Evolutionary conservation across 495 filamentous ascomycete genomes (phyloP).

Genomic region (Hypoxylon fragiforme): DNA sequence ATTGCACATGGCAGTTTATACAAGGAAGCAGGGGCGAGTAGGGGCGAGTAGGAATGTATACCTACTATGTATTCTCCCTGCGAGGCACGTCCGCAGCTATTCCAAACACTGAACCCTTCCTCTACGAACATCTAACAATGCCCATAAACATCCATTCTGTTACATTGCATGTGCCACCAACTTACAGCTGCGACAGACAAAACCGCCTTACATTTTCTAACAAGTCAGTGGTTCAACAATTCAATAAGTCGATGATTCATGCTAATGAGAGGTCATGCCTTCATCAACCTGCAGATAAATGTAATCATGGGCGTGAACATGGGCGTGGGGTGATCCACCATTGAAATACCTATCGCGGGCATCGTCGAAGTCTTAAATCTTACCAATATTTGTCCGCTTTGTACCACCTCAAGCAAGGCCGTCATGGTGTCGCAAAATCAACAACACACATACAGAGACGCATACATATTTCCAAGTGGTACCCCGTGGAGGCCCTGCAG

Average conservation of each 20-base stretch:
- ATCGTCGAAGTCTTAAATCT: slow-evolving; percentile 15
- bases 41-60: too few species aligned
- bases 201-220: slow-evolving; percentile 2
- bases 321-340: slow-evolving; percentile 6
- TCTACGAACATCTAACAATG: slow-evolving; percentile 14
- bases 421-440: slow-evolving; percentile 24
- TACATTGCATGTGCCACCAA: slow-evolving; percentile 32
- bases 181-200: slow-evolving; percentile 12
- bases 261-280: slow-evolving; percentile 15
- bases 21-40: too few species aligned
- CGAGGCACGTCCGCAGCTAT: background rate
- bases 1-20: too few species aligned
- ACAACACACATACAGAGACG: slow-evolving; percentile 5
- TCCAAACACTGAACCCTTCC: slow-evolving; percentile 2
- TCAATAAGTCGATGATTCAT: slow-evolving; percentile 14
- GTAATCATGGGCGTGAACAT: slow-evolving; percentile 12
- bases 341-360: slow-evolving; percentile 5
- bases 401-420: too few species aligned
- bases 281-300: slow-evolving; percentile 9
- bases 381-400: too few species aligned
- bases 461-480: background rate
- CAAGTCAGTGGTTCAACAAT: too few species aligned
- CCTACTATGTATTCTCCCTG: background rate
- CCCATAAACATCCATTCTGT: slow-evolving; percentile 16
- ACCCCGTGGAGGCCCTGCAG: slow-evolving; percentile 7